Evolutionary conservation across 2,329 filamentous ascomycete species (phyloP).

Genomic region (Gnomoniopsis sp.): DNA sequence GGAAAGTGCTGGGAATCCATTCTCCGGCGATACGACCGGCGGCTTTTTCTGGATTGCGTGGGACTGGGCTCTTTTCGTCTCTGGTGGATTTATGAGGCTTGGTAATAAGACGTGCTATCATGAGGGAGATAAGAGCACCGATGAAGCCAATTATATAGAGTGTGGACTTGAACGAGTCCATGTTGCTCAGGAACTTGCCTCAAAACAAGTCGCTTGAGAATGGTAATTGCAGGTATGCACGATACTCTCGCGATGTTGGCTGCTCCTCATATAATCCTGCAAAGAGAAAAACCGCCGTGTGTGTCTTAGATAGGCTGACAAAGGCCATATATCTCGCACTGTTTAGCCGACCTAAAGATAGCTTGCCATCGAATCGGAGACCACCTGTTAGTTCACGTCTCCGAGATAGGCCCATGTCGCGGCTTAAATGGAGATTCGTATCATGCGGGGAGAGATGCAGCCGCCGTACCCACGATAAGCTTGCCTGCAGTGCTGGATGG

Average conservation of each 20-base stretch:
- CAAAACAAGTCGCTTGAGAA: not conserved
- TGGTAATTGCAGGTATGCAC: not conserved
- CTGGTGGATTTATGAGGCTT: not conserved
- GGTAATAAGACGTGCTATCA: slow-evolving; percentile 1
- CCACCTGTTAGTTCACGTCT: slow-evolving; percentile 2
- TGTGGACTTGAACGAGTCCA: not conserved
- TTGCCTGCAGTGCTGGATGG: slow-evolving; percentile 2
- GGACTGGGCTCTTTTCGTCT: not conserved
- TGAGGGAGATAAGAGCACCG: slow-evolving; percentile 1
- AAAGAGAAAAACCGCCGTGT: not conserved
- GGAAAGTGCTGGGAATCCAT: slow-evolving; percentile 58
- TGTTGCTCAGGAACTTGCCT: not conserved
- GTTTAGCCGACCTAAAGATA: slow-evolving; percentile 4
- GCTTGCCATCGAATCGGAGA: slow-evolving; percentile 1
- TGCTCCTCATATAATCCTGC: not conserved
- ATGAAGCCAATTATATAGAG: slow-evolving; percentile 9
- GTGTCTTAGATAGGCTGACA: not conserved
- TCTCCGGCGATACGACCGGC: slow-evolving; percentile 28
- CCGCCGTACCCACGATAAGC: slow-evolving; percentile 10
- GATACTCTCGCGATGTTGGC: not conserved
- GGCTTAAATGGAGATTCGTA: slow-evolving; percentile 1
- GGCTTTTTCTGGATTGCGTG: not conserved
- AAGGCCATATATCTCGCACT: not conserved
- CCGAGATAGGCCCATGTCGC: slow-evolving; percentile 16
- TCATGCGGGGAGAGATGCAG: not conserved